Conservation (phyloP, 352 stramenopile genomes). For the Globisporangium echinulatum region DNA sequence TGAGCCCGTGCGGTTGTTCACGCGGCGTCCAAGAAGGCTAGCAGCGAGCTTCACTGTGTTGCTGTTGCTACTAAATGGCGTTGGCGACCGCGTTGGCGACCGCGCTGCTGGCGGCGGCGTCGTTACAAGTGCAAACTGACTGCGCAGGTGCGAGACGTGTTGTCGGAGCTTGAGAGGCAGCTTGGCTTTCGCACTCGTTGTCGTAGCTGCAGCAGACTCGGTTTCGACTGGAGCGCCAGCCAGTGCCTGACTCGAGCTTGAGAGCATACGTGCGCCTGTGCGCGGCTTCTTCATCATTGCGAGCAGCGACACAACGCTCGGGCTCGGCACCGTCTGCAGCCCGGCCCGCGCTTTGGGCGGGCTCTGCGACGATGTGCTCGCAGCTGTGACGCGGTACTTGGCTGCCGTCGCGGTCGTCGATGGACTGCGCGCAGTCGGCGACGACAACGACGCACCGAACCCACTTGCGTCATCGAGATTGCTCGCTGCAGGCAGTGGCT, state of each 20-base stretch:
- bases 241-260: background rate
- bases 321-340: slow-evolving; percentile 9
- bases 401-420: too few relatives aligned
- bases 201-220: background rate
- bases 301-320: slow-evolving; percentile 18
- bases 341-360: slow-evolving; percentile 2
- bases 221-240: background rate
- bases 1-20: background rate
- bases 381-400: slow-evolving; percentile 6
- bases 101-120: slow-evolving; percentile 8
- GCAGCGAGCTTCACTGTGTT: background rate
- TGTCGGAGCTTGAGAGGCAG: slow-evolving; percentile 47
- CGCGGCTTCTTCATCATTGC: slow-evolving; percentile 21
- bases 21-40: background rate
- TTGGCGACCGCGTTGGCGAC: too few relatives aligned
- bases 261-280: slow-evolving; percentile 1
- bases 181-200: slow-evolving; percentile 17
- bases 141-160: slow-evolving; percentile 41
- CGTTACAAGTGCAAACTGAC: slow-evolving; percentile 26
- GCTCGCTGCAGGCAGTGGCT: background rate
- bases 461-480: background rate
- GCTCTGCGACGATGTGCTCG: background rate
- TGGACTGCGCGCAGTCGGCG: background rate
- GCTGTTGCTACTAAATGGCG: too few relatives aligned
- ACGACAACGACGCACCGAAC: background rate